These are phyloP conservation scores for Diaporthe eres DNA, from an alignment of 2,329 filamentous ascomycete species.

Conservation along the genomic window DNA sequence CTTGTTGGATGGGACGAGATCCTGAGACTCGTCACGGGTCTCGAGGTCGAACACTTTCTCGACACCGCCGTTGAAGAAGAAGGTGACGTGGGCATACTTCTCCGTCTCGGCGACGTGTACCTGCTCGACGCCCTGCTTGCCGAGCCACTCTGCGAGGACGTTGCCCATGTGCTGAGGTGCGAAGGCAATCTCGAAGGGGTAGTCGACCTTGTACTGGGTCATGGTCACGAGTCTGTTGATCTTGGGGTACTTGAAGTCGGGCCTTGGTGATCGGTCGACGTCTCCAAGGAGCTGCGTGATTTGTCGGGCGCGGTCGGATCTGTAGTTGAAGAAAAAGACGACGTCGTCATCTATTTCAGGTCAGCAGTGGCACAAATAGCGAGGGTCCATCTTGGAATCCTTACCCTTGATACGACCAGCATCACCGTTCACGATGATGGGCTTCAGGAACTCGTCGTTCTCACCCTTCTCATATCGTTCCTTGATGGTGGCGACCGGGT, in stretches of 20 bases:
- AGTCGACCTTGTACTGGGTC: conserved; percentile 98
- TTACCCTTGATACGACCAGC: conserved; percentile 87
- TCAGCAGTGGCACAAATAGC: conserved; percentile 27
- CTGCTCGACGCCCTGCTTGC: conserved; percentile 90
- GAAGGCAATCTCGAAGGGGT: conserved; percentile 92
- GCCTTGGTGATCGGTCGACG: conserved; percentile 89
- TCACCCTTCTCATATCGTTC: conserved; percentile 89
- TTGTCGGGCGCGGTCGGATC: conserved; percentile 96
- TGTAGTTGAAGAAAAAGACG: conserved; percentile 99
- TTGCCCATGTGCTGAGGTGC: conserved; percentile 96
- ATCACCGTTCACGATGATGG: conserved; percentile 92
- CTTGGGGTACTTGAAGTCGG: conserved; percentile 95
- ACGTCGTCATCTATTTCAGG: conserved; percentile 81
- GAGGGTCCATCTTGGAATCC: conserved; percentile 41
- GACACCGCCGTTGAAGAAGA: conserved; percentile 99
- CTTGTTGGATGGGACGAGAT: conserved; percentile 89
- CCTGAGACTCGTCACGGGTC: conserved; percentile 84
- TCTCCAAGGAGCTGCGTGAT: conserved; percentile 94
- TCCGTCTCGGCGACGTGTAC: conserved; percentile 98
- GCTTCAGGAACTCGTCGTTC: conserved; percentile 98
- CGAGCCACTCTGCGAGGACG: conserved; percentile 96
- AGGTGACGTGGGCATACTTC: conserved; percentile 99
- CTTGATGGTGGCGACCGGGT: conserved; percentile 89
- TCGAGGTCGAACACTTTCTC: conserved; percentile 97
- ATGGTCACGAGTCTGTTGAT: conserved; percentile 89